These are phyloP conservation scores for Pseudopediastrum boryanum DNA, from an alignment of 139 green algal genomes.

Conservation along the genomic window DNA sequence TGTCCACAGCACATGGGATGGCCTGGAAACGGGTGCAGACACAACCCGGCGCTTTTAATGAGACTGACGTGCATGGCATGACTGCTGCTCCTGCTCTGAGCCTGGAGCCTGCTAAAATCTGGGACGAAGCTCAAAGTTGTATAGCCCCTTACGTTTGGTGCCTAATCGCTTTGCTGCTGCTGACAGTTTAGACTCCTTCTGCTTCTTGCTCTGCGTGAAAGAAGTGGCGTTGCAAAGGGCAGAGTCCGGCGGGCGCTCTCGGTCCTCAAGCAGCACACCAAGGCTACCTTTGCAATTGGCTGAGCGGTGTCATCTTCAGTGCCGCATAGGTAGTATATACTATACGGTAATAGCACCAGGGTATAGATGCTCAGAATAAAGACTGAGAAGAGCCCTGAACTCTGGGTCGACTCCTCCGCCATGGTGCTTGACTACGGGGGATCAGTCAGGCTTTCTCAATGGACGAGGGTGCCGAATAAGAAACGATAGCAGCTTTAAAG, in stretches of 20 bases:
- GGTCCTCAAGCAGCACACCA: neutral
- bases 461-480: no score
- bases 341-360: constrained; percentile 78
- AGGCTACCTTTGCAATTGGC: constrained; percentile 37
- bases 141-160: neutral
- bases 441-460: no score
- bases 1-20: no score
- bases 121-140: neutral
- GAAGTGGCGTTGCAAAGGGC: neutral
- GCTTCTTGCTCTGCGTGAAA: no score
- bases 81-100: no score
- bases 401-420: no score
- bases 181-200: no score
- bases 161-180: no score
- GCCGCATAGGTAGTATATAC: constrained; percentile 66
- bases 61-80: no score
- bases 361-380: constrained; percentile 78
- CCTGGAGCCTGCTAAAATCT: neutral
- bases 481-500: no score
- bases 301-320: constrained; percentile 34
- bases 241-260: neutral
- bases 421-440: neutral
- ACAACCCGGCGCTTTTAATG: no score
- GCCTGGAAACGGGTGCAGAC: no score
- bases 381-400: constrained; percentile 75